A percentile compares a stretch with the other conserved stretches of the same genome.
These are phyloP conservation scores for Posidonia oceanica DNA, from an alignment of 116 monocot genomes.

Conservation along the genomic window DNA sequence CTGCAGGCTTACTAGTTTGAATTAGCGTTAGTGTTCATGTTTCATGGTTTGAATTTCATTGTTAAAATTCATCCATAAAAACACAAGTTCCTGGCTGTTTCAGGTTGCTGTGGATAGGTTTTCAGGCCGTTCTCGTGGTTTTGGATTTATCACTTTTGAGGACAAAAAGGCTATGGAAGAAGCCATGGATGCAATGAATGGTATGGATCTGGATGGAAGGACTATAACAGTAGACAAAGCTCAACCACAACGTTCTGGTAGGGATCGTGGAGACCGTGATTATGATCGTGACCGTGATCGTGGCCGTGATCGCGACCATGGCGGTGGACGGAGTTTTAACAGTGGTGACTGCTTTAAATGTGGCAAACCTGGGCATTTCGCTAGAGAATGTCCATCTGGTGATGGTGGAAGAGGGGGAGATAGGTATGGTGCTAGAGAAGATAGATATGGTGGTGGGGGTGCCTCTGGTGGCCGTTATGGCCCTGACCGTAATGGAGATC, in stretches of 20 bases:
- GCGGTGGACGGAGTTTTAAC: slow-evolving; percentile 33
- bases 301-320: slow-evolving; percentile 40
- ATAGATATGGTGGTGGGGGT: slow-evolving; percentile 27
- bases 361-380: slow-evolving; percentile 97
- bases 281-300: slow-evolving; percentile 31
- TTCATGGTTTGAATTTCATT: too few species aligned
- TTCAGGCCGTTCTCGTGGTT: slow-evolving; percentile 84
- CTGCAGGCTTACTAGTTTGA: too few species aligned
- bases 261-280: slow-evolving; percentile 53
- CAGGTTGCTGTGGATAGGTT: slow-evolving; percentile 65
- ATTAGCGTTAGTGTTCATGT: too few species aligned
- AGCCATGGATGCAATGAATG: slow-evolving; percentile 88
- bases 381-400: slow-evolving; percentile 85
- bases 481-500: slow-evolving; percentile 67
- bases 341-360: slow-evolving; percentile 89
- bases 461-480: slow-evolving; percentile 43
- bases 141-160: slow-evolving; percentile 81
- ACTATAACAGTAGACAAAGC: slow-evolving; percentile 79
- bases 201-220: slow-evolving; percentile 78
- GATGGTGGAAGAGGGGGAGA: slow-evolving; percentile 73
- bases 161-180: slow-evolving; percentile 79
- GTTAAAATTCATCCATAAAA: too few species aligned
- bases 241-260: slow-evolving; percentile 54
- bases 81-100: background rate
- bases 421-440: slow-evolving; percentile 47